Evolutionary conservation across 148 eudicot species (phyloP).

Genomic region (Cornus florida): DNA sequence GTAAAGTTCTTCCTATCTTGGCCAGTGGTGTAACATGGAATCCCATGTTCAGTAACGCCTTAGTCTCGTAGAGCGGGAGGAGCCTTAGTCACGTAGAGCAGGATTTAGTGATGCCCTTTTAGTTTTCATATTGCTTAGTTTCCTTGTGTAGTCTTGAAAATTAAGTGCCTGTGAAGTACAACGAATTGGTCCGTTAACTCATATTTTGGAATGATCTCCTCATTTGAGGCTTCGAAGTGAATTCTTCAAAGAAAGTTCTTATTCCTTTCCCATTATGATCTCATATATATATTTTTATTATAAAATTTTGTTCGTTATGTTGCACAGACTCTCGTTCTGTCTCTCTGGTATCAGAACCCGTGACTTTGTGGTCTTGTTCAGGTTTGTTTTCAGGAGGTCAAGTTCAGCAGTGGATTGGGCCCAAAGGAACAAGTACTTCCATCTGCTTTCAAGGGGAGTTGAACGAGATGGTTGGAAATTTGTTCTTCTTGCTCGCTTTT

Average conservation of each 20-base stretch:
- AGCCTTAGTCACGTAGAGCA: no score
- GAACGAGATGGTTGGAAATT: conserved; percentile 90
- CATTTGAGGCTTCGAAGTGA: not conserved
- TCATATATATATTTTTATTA: not conserved
- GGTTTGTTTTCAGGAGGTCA: conserved; percentile 65
- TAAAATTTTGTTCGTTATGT: not conserved
- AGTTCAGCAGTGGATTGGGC: conserved; percentile 63
- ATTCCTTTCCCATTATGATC: not conserved
- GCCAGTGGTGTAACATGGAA: no score
- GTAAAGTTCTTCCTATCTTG: no score
- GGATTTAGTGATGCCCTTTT: not conserved
- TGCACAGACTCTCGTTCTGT: not conserved
- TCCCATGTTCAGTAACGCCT: no score
- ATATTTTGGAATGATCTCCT: not conserved
- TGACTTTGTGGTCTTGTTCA: conserved; percentile 17
- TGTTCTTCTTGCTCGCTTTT: conserved; percentile 89
- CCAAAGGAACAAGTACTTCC: conserved; percentile 61
- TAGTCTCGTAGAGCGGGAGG: no score
- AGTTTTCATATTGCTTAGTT: not conserved
- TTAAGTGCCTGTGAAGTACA: not conserved
- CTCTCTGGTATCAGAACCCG: not conserved
- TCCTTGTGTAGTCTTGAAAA: no score
- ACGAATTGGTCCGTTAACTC: not conserved
- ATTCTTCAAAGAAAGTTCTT: not conserved
- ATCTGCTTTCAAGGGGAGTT: conserved; percentile 73